Evolutionary conservation across 225 moss, liverwort and hornwort species (phyloP).

Genomic region (Marchantia paleacea): DNA sequence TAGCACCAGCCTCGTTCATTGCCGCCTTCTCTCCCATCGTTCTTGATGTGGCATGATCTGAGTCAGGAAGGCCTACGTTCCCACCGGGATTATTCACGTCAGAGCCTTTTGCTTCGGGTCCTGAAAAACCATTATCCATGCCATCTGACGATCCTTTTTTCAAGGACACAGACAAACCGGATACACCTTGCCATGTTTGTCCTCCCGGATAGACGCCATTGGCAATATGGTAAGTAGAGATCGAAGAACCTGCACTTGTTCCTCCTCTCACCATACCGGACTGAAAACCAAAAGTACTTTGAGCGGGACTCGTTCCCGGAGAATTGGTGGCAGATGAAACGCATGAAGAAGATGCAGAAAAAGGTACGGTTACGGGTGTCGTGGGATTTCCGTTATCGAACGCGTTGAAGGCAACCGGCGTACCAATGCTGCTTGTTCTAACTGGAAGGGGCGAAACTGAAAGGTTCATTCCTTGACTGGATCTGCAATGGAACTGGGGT

Average conservation of each 20-base stretch:
- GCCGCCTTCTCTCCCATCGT: slow-evolving; percentile 30
- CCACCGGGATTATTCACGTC: slow-evolving; percentile 28
- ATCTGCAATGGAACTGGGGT: slow-evolving; percentile 7
- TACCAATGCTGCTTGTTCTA: slow-evolving; percentile 23
- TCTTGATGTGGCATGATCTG: slow-evolving; percentile 21
- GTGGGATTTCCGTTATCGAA: slow-evolving; percentile 5
- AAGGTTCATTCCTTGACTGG: slow-evolving; percentile 9
- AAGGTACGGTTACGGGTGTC: slow-evolving; percentile 16
- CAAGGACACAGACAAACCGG: slow-evolving; percentile 41
- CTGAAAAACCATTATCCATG: slow-evolving; percentile 19
- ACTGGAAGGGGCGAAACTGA: slow-evolving; percentile 34
- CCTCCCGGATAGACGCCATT: slow-evolving; percentile 41
- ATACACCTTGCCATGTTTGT: slow-evolving; percentile 31
- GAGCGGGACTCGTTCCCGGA: slow-evolving; percentile 45
- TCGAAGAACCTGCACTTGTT: slow-evolving; percentile 25
- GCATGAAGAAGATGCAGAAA: slow-evolving; percentile 44
- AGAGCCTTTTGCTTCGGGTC: slow-evolving; percentile 27
- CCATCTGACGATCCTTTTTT: slow-evolving; percentile 14
- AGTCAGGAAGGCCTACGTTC: background rate
- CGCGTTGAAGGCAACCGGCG: slow-evolving; percentile 2
- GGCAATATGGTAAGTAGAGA: slow-evolving; percentile 21
- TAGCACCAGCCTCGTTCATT: background rate
- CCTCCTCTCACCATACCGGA: slow-evolving; percentile 30
- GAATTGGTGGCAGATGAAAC: slow-evolving; percentile 43
- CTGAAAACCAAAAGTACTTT: slow-evolving; percentile 41